Conservation (phyloP, 2,329 filamentous ascomycete species). For the Zasmidium cellare region DNA sequence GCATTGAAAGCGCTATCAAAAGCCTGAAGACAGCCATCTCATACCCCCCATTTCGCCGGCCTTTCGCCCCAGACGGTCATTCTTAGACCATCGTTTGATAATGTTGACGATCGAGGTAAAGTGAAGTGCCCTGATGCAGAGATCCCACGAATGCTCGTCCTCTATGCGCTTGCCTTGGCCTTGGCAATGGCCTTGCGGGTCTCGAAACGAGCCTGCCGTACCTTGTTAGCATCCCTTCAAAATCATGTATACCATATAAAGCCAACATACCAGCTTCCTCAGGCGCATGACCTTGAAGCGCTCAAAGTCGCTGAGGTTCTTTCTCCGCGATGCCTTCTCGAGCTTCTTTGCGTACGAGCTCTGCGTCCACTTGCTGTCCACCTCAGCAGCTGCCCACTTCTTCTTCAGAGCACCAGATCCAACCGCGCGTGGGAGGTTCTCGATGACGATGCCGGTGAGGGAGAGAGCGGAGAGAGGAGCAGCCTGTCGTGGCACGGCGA, state of each 20-base stretch:
- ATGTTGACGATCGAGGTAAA: slow-evolving; percentile 15
- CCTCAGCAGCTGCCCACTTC: slow-evolving; percentile 85
- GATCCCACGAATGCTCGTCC: slow-evolving; percentile 7
- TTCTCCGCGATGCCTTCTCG: slow-evolving; percentile 80
- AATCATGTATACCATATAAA: background rate
- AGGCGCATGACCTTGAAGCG: slow-evolving; percentile 99
- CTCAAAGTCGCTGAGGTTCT: slow-evolving; percentile 95
- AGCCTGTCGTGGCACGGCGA: slow-evolving; percentile 83
- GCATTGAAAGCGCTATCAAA: slow-evolving; percentile 28
- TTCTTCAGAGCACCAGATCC: slow-evolving; percentile 81
- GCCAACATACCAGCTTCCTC: slow-evolving; percentile 85
- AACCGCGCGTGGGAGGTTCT: slow-evolving; percentile 80
- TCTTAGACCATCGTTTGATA: slow-evolving; percentile 13
- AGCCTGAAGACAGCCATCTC: slow-evolving; percentile 24
- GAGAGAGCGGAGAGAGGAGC: slow-evolving; percentile 79
- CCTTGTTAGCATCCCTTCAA: slow-evolving; percentile 3
- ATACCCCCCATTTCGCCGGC: slow-evolving; percentile 25
- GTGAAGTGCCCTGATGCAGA: slow-evolving; percentile 18
- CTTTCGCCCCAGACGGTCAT: slow-evolving; percentile 13
- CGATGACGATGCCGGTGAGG: slow-evolving; percentile 85
- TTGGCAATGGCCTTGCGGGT: slow-evolving; percentile 95
- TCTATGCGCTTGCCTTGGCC: slow-evolving; percentile 69
- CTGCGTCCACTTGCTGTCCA: slow-evolving; percentile 90
- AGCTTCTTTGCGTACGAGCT: slow-evolving; percentile 94
- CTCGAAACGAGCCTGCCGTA: slow-evolving; percentile 76